A percentile compares a stretch with the other conserved stretches of the same genome.
These are phyloP conservation scores for Colletotrichum ledebouriae DNA, from an alignment of 2,329 filamentous ascomycete genomes.

Conservation along the genomic window DNA sequence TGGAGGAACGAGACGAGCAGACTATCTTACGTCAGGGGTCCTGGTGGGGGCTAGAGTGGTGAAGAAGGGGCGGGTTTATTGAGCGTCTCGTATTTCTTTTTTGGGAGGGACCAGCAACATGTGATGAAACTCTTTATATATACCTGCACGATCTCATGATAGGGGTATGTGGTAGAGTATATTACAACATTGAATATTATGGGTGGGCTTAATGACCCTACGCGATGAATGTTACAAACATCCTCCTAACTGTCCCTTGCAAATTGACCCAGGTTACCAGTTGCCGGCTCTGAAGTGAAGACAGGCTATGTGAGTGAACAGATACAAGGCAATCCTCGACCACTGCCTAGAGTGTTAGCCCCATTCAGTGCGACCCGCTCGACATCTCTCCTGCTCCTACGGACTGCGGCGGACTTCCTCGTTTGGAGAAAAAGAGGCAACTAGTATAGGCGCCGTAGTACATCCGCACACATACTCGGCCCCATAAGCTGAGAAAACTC, in stretches of 20 bases:
- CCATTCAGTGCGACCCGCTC: background rate
- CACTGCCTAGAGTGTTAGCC: background rate
- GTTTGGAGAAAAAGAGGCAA: background rate
- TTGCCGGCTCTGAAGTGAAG: no score
- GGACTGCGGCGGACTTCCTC: background rate
- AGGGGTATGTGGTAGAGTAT: constrained; percentile 27
- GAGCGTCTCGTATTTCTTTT: constrained; percentile 13
- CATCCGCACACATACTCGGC: background rate
- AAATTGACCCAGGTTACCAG: no score
- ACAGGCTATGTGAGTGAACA: background rate
- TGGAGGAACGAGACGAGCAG: background rate
- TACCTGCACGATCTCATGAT: constrained; percentile 39
- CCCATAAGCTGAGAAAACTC: background rate
- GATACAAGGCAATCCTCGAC: background rate
- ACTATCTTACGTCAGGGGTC: background rate
- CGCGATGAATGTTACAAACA: background rate
- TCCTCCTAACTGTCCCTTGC: background rate
- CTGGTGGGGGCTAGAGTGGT: constrained; percentile 6
- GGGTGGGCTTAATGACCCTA: constrained; percentile 10
- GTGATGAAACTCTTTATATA: constrained; percentile 26
- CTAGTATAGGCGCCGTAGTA: background rate
- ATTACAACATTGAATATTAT: constrained; percentile 30
- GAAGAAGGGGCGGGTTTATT: constrained; percentile 28
- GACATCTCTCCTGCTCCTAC: background rate
- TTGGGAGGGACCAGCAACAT: constrained; percentile 15